Percentiles rank a stretch among this genome's conserved stretches.
Evolutionary conservation across 306 rosid species (phyloP).

Genomic region (Abrus precatorius): DNA sequence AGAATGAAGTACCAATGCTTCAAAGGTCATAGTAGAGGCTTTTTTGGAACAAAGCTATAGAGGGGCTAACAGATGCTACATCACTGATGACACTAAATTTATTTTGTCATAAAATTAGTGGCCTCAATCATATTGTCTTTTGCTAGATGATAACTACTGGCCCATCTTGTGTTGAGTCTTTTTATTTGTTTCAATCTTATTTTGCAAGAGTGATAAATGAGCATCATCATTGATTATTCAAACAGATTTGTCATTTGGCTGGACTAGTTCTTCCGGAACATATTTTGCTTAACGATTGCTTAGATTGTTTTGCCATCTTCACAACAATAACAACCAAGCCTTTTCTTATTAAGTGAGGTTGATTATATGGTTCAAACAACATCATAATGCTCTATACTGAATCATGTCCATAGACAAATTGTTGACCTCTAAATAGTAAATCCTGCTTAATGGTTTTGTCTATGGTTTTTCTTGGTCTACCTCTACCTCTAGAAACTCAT

Average conservation of each 20-base stretch:
- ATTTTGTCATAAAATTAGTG: conserved; percentile 12
- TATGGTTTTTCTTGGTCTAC: neutral
- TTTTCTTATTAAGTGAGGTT: neutral
- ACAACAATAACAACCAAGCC: neutral
- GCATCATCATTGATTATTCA: conserved; percentile 27
- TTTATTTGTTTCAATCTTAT: conserved; percentile 13
- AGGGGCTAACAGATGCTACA: neutral
- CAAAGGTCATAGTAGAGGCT: neutral
- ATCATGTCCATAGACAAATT: neutral
- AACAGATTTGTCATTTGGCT: neutral
- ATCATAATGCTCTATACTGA: neutral
- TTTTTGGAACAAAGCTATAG: conserved; percentile 25
- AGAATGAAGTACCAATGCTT: no score
- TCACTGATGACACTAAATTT: neutral
- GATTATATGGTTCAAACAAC: neutral
- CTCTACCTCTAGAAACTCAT: neutral
- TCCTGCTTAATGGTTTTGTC: neutral
- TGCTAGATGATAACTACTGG: conserved; percentile 12
- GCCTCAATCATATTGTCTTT: conserved; percentile 8
- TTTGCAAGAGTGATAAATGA: conserved; percentile 17
- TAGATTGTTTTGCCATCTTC: neutral
- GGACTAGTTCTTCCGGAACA: conserved; percentile 23
- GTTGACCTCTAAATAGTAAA: neutral
- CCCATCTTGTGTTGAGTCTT: conserved; percentile 18
- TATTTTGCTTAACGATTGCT: conserved; percentile 32